phyloP scores from a whole-genome alignment of 2,329 filamentous ascomycete genomes.

The Chrysoporthe cubensis region DNA sequence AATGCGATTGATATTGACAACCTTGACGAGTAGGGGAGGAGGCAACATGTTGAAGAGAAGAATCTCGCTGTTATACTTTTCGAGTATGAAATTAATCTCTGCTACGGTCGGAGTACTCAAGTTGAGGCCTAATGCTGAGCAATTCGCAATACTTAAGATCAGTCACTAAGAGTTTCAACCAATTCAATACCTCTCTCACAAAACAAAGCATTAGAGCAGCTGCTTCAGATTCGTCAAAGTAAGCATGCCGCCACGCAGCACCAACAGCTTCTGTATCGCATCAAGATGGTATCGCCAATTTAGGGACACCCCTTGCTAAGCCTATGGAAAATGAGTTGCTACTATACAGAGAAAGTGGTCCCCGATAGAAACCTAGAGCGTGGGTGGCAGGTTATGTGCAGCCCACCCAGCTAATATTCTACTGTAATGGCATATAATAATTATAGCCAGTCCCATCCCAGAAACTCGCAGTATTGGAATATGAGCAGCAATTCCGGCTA shows the following conservation, averaged over 20 bases:
- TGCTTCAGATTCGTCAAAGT: slow-evolving; percentile 26
- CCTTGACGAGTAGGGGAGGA: slow-evolving; percentile 37
- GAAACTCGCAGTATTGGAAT: no score
- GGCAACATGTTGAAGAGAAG: slow-evolving; percentile 39
- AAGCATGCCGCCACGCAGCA: slow-evolving; percentile 39
- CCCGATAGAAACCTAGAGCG: no score
- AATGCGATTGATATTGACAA: slow-evolving; percentile 42
- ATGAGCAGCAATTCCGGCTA: no score
- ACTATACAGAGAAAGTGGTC: no score
- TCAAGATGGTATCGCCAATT: slow-evolving; percentile 43
- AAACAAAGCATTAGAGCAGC: slow-evolving; percentile 35
- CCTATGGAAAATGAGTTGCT: slow-evolving; percentile 28
- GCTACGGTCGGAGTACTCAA: slow-evolving; percentile 34
- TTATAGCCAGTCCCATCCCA: no score
- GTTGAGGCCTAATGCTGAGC: slow-evolving; percentile 38
- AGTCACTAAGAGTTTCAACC: slow-evolving; percentile 8
- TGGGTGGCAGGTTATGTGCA: no score
- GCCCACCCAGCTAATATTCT: no score
- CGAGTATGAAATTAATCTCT: slow-evolving; percentile 35
- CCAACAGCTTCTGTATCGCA: slow-evolving; percentile 38
- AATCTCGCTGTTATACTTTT: slow-evolving; percentile 28
- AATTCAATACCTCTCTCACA: slow-evolving; percentile 31
- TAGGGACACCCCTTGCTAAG: slow-evolving; percentile 36
- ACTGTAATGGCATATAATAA: no score
- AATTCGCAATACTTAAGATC: slow-evolving; percentile 37